Conservation (phyloP, 768 basidiomycete genomes). For the Hortiboletus flavorubellus region DNA sequence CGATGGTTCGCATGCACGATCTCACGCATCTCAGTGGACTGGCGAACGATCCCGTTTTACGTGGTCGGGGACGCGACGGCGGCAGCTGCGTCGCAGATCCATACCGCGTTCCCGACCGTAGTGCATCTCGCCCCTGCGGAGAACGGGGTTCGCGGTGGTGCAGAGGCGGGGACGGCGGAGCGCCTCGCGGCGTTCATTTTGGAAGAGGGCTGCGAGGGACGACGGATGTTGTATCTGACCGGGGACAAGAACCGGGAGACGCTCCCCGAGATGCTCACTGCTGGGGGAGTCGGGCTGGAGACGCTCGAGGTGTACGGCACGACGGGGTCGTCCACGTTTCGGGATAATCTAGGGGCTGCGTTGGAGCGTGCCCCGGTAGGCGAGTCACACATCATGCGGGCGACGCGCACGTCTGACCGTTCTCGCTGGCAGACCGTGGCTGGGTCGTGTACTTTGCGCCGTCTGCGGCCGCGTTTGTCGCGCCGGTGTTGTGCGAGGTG, state of each 20-base stretch:
- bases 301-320: slow-evolving; percentile 71
- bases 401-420: neutral
- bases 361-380: slow-evolving; percentile 27
- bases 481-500: slow-evolving; percentile 44
- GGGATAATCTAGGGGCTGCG: slow-evolving; percentile 37
- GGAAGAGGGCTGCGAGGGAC: slow-evolving; percentile 22
- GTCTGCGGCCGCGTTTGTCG: slow-evolving; percentile 58
- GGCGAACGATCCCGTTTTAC: slow-evolving; percentile 69
- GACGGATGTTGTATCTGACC: slow-evolving; percentile 64
- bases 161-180: slow-evolving; percentile 63
- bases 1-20: neutral
- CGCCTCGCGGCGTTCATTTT: slow-evolving; percentile 65
- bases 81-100: slow-evolving; percentile 34
- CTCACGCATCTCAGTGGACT: slow-evolving; percentile 34
- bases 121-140: slow-evolving; percentile 28
- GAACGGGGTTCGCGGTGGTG: slow-evolving; percentile 39
- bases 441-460: slow-evolving; percentile 81
- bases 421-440: neutral
- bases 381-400: slow-evolving; percentile 7
- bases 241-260: slow-evolving; percentile 86
- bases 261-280: slow-evolving; percentile 47
- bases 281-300: slow-evolving; percentile 43
- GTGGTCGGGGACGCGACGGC: slow-evolving; percentile 72
- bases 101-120: slow-evolving; percentile 35
- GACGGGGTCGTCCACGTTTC: slow-evolving; percentile 50